Base-by-base conservation (phyloP, 257 asterid species). In the Fraxinus americana region DNA sequence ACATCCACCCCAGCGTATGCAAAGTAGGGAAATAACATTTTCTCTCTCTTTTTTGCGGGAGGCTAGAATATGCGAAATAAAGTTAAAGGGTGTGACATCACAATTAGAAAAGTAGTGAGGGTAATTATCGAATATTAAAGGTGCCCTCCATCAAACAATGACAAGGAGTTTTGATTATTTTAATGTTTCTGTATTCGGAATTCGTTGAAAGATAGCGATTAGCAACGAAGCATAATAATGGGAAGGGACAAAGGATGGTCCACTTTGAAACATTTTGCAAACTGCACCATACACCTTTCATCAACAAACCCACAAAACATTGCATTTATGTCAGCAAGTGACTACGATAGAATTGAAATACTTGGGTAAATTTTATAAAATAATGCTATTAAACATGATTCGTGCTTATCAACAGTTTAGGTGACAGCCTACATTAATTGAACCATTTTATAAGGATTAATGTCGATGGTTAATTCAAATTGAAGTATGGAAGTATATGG, bases 271-370 rank as follows among this genome's bases (percentile, higher is more conserved):
- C 67, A 76, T 77, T 54, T 29, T 39, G 75, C 87, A 78, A 81
- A 81, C 76, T 81, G 45, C 80, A 76, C 82, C 85, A 79, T 36
- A 67, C 81, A 73, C 86, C 69, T 76, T 74, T 82, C 85, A 84
- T 77, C 85, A 74, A 14, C 85, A 17, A 25, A 41, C 39, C 41
- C 67, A 41, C 74, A 48, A 52, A 43, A 39, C 21, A 43, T 66
- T 50, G 30, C 12, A 38, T 67, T 73, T 48, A 25, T 17, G 30
- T 68, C 72, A 38, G 17, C 2, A 30, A 17, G 4, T 43, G 16
- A 43, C 50, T 12, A 2, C 2, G 50, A 43, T 43, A 43, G 50
- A 43, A 43, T 10, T 43, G 17, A 11, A 43, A 43, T 38, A 38
- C 41, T 1, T 36, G 0, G 41, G 1, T 0, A 36, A 36, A 1